Conservation (phyloP, 2,329 filamentous ascomycete genomes). For the Calonectria crousiana region DNA sequence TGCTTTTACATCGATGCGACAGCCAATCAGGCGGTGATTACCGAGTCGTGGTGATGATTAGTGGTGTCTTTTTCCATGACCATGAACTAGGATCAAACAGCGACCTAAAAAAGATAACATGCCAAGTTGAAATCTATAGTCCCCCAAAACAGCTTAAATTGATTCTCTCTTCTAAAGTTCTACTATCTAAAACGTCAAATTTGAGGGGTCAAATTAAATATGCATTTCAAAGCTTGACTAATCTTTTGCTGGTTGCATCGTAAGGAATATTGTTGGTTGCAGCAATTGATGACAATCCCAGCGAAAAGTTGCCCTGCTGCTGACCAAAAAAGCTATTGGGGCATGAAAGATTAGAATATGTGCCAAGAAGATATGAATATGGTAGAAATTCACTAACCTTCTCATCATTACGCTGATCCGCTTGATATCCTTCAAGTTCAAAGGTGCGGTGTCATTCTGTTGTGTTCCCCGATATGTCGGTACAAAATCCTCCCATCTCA, state of each 20-base stretch:
- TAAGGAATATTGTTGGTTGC: neutral
- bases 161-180: neutral
- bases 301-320: slow-evolving; percentile 1
- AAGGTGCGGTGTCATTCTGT: neutral
- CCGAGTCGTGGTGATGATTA: too few relatives aligned
- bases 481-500: slow-evolving; percentile 3
- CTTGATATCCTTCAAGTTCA: slow-evolving; percentile 12
- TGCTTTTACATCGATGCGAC: too few relatives aligned
- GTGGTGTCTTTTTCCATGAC: too few relatives aligned
- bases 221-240: neutral
- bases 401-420: slow-evolving; percentile 3
- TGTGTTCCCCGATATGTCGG: neutral
- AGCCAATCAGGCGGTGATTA: too few relatives aligned
- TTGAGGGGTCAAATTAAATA: too few relatives aligned
- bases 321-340: neutral
- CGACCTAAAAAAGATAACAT: too few relatives aligned
- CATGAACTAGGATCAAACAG: too few relatives aligned
- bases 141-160: neutral
- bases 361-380: neutral
- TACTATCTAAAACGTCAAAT: too few relatives aligned
- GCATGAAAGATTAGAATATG: neutral
- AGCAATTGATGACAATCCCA: neutral
- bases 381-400: neutral
- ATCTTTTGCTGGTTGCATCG: neutral
- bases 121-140: too few relatives aligned